phyloP scores from a whole-genome alignment of 2,329 filamentous ascomycete genomes.

The Colletotrichum salicis region DNA sequence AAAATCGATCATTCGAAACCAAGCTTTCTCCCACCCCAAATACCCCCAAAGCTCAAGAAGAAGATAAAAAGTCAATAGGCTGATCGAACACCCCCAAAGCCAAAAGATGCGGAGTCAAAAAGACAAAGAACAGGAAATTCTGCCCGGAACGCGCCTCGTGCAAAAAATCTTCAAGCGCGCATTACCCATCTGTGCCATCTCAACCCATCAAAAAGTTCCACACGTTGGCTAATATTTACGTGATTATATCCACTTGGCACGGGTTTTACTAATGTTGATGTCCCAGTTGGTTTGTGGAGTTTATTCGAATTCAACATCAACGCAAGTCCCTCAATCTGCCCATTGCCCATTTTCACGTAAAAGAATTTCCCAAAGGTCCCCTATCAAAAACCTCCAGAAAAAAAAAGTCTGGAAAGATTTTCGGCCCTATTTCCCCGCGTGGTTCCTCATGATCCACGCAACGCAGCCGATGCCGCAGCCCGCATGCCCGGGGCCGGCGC shows the following conservation, averaged over 20 bases:
- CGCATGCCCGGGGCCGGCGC: neutral
- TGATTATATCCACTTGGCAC: conserved; percentile 27
- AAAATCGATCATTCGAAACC: neutral
- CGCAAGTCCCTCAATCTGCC: neutral
- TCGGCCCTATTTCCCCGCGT: conserved; percentile 33
- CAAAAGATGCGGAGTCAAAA: neutral
- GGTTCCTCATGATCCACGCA: conserved; percentile 14
- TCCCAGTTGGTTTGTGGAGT: conserved; percentile 23
- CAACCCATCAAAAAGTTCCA: conserved; percentile 10
- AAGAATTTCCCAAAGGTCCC: neutral
- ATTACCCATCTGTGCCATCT: neutral
- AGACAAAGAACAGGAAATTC: neutral
- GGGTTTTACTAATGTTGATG: conserved; percentile 14
- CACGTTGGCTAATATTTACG: conserved; percentile 33
- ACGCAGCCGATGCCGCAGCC: neutral
- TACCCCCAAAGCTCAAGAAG: neutral
- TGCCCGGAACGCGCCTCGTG: conserved; percentile 10
- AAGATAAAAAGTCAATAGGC: neutral
- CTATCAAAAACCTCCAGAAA: neutral
- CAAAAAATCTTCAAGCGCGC: conserved; percentile 24
- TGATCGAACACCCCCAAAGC: neutral
- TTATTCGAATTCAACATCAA: neutral
- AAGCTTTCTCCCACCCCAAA: neutral
- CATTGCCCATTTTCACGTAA: neutral
- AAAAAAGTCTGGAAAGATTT: neutral